A percentile compares a stretch with the other conserved stretches of the same genome.
Conservation (phyloP, 73 alveolate genomes). For the Tetrahymena borealis region DNA sequence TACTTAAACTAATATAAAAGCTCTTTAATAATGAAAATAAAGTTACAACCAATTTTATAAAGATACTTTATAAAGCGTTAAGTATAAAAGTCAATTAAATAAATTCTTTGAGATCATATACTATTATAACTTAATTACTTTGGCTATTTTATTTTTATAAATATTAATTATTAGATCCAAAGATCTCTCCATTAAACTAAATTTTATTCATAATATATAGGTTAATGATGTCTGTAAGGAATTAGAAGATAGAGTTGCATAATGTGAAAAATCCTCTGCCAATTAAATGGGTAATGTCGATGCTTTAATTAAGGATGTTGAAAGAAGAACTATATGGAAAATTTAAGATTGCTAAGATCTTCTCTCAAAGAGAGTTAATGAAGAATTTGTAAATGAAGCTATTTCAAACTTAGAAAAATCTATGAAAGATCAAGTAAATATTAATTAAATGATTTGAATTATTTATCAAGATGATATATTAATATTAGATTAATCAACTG, state of each 20-base stretch:
- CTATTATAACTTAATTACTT: no score
- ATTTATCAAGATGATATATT: not conserved
- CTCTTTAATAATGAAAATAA: not conserved
- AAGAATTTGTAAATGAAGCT: conserved; percentile 42
- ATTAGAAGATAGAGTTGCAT: conserved; percentile 13
- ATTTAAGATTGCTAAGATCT: conserved; percentile 42
- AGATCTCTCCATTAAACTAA: no score
- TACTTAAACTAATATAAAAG: not conserved
- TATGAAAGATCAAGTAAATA: not conserved
- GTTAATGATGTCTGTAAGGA: not conserved
- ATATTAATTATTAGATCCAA: no score
- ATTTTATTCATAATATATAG: not conserved
- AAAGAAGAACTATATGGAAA: conserved; percentile 44
- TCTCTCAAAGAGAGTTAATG: conserved; percentile 22
- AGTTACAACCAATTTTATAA: no score
- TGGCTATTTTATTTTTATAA: no score
- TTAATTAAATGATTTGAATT: not conserved
- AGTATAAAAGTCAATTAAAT: no score
- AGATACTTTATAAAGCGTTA: no score
- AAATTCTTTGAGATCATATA: no score
- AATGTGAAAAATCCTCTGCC: not conserved
- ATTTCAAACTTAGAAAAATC: conserved; percentile 8
- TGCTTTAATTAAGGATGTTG: conserved; percentile 35
- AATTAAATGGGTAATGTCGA: conserved; percentile 3
- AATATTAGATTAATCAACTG: not conserved